Conservation (phyloP, 2,329 filamentous ascomycete species). For the Aspergillus sergii region DNA sequence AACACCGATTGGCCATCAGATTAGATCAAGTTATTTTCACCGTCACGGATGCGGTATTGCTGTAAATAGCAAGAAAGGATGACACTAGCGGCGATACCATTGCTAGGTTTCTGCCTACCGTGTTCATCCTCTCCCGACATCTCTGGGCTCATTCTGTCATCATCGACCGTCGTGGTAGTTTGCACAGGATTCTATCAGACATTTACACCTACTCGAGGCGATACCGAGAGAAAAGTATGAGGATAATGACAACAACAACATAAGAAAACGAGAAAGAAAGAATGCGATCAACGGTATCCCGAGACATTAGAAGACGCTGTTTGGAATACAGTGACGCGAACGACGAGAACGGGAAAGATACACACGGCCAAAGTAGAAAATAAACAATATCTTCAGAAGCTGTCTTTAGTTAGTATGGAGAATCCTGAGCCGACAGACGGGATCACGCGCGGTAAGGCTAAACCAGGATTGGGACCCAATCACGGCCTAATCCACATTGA, state of each 20-base stretch:
- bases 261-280: not conserved
- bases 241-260: conserved; percentile 4
- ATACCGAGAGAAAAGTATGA: not conserved
- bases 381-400: not conserved
- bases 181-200: not conserved
- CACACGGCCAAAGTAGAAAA: not conserved
- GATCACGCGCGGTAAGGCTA: conserved; percentile 16
- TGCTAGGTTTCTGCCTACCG: conserved; percentile 22
- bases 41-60: conserved; percentile 44
- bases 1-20: conserved; percentile 48
- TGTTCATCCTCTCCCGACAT: conserved; percentile 13
- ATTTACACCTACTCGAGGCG: not conserved
- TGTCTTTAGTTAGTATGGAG: not conserved
- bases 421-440: not conserved
- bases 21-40: conserved; percentile 64
- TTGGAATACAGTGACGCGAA: not conserved
- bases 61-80: conserved; percentile 19
- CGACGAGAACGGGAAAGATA: not conserved
- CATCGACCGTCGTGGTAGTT: conserved; percentile 19
- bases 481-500: conserved; percentile 11
- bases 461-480: conserved; percentile 16
- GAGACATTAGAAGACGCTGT: not conserved
- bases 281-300: not conserved
- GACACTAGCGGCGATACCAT: conserved; percentile 24
- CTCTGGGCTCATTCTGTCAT: conserved; percentile 30